Evolutionary conservation across 148 eudicot genomes (phyloP).

Genomic region (Tetragonia tetragonoides): DNA sequence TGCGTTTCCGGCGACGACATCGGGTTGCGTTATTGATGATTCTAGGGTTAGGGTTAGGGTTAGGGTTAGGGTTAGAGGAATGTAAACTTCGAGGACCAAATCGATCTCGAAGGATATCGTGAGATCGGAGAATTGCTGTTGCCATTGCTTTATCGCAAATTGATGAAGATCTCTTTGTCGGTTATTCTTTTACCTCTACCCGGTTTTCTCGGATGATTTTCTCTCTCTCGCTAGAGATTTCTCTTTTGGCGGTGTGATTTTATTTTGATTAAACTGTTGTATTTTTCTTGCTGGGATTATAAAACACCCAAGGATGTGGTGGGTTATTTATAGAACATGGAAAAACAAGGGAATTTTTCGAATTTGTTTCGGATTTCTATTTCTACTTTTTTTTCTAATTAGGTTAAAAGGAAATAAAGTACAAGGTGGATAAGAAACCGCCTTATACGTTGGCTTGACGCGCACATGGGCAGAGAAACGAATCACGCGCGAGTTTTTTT

Average conservation of each 20-base stretch:
- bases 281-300: background rate
- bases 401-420: background rate
- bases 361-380: background rate
- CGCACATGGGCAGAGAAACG: background rate
- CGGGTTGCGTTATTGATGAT: constrained; percentile 9
- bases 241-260: background rate
- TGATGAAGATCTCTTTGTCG: background rate
- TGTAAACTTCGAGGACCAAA: background rate
- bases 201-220: background rate
- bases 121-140: constrained; percentile 34
- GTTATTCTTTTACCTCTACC: background rate
- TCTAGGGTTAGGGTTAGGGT: constrained; percentile 12
- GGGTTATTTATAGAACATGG: background rate
- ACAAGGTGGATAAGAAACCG: constrained; percentile 5
- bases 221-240: background rate
- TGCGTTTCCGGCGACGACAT: constrained; percentile 36
- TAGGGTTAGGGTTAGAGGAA: constrained; percentile 8
- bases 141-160: constrained; percentile 33
- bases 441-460: background rate
- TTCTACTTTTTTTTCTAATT: too few species aligned
- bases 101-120: constrained; percentile 26
- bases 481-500: background rate
- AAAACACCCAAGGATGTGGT: too few species aligned
- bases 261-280: background rate
- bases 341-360: background rate